Base-by-base conservation (phyloP, 495 filamentous ascomycete species). In the Penicillium desertorum region DNA sequence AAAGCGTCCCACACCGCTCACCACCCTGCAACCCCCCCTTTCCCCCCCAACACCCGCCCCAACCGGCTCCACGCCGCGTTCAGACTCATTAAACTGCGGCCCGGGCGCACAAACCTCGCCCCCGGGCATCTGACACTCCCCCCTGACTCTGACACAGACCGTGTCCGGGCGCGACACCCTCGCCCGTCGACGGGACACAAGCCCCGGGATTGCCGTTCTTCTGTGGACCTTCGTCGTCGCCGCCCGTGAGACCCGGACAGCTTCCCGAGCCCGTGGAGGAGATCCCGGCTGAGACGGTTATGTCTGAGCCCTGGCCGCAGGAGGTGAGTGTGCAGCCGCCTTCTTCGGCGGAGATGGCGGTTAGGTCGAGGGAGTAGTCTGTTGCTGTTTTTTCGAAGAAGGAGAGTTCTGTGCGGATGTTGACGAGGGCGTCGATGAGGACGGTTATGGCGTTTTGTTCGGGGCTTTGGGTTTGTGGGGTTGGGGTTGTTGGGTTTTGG, bases 321-420 rank as follows among this genome's bases (percentile, higher is more conserved):
- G 49, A 23, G 5, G 58, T 51, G 0, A 60, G 56, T 3, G 50
- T 22, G 8, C 16, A 47, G 20, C 61, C 61, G 17, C 58, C 60
- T 34, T 66, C 67, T 6, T 70, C 69, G 0, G 60, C 59, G 5
- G 71, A 66, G 32, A 77, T 68, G 4, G 80, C 67, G 8, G 76
- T 73, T 16, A 89, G 57, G 16, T 79, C 74, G 0, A 92, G 62
- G 2, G 75, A 77, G 63, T 89, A 91, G 45, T 81, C 81, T n/a
- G 58, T 65, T 4, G 86, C 83, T 0, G 83, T 81, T 32, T 81
- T 77, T 45, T 88, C 83, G 66, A 92, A 91, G 69, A 91, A 85
- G 22, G 69, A 64, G 57, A 91, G 76, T 63, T 92, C 89, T 11
- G 77, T 76, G 22, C 79, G 80, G 63, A 91, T 83, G 60, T 87